phyloP scores from a whole-genome alignment of 345 rosid genomes.

The Gossypioides kirkii region DNA sequence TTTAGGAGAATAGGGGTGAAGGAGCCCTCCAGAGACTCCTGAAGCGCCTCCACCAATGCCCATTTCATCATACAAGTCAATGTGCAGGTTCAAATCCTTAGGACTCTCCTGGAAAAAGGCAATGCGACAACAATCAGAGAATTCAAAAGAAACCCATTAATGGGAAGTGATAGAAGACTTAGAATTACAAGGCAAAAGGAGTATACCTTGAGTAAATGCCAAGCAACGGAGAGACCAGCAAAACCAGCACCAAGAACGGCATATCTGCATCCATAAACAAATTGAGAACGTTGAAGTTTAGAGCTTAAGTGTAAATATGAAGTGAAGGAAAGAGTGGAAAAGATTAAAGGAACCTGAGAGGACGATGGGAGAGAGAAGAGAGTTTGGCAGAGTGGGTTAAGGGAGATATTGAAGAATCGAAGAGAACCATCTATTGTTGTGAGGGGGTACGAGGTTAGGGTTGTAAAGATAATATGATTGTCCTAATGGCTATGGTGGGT shows the following conservation, averaged over 20 bases:
- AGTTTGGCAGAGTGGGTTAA: neutral
- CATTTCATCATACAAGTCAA: constrained; percentile 81
- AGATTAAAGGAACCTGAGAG: constrained; percentile 12
- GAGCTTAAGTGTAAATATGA: neutral
- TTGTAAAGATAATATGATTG: neutral
- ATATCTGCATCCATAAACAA: constrained; percentile 34
- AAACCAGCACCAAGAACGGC: constrained; percentile 98
- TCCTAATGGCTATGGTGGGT: neutral
- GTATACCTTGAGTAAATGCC: constrained; percentile 69
- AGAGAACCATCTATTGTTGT: neutral
- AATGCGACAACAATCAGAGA: neutral
- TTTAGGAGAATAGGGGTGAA: constrained; percentile 93
- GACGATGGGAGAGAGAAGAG: constrained; percentile 7
- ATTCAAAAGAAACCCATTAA: constrained; percentile 4
- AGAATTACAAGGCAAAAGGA: neutral
- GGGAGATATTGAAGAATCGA: neutral
- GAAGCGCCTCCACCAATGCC: constrained; percentile 96
- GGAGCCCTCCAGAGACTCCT: constrained; percentile 90
- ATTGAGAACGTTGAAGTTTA: neutral
- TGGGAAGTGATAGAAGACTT: neutral
- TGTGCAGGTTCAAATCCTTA: constrained; percentile 36
- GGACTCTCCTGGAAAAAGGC: constrained; percentile 48
- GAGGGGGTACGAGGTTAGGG: neutral
- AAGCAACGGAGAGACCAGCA: constrained; percentile 90
- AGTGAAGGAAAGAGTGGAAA: neutral